Conservation (phyloP, 108 stramenopile species). For the Pseudonitzschia multistriata region DNA sequence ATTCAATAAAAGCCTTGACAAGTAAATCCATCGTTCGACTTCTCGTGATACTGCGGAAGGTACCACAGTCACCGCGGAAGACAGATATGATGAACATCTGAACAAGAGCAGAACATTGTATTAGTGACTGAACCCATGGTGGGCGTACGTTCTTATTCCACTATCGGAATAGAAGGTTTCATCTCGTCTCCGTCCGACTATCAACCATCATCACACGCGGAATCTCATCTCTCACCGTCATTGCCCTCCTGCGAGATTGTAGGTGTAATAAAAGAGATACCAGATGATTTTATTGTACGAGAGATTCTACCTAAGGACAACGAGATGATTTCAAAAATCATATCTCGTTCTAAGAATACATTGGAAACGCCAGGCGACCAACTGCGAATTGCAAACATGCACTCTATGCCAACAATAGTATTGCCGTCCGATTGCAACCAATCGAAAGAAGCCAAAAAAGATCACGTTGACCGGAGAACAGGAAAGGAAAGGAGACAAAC, state of each 20-base stretch:
- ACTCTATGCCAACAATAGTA: neutral
- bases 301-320: slow-evolving; percentile 47
- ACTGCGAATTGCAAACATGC: neutral
- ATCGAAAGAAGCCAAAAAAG: neutral
- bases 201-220: slow-evolving; percentile 28
- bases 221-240: neutral
- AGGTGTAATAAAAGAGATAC: slow-evolving; percentile 58
- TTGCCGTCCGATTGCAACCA: neutral
- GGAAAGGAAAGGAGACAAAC: neutral
- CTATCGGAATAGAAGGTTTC: slow-evolving; percentile 73
- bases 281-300: slow-evolving; percentile 82
- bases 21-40: too few species aligned
- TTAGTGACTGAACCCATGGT: too few species aligned
- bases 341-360: neutral
- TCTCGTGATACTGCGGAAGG: too few species aligned
- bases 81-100: too few species aligned
- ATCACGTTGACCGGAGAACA: neutral
- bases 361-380: neutral
- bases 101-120: too few species aligned
- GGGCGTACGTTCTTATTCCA: slow-evolving; percentile 45
- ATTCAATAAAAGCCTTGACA: too few species aligned
- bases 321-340: neutral
- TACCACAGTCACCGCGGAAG: too few species aligned
- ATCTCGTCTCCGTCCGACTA: slow-evolving; percentile 47
- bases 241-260: slow-evolving; percentile 62